Evolutionary conservation across 2,329 filamentous ascomycete genomes (phyloP), one percentile per base, ranked within the genome.

Genomic region (Pestalotiopsis sp.): DNA sequence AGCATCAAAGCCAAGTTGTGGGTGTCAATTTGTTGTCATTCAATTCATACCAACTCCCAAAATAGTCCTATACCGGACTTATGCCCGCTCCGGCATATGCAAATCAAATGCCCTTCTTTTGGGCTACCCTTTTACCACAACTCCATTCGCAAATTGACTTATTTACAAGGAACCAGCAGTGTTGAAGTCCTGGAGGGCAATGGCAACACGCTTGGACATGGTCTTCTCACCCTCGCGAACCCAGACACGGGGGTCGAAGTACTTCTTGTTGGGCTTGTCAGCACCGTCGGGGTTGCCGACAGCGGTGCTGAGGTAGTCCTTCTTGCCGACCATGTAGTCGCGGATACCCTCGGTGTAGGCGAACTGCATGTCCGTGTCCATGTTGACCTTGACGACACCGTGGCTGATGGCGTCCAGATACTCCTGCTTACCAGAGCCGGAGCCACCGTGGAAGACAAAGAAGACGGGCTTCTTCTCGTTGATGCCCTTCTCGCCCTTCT

Each of bases 191-290:
- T 91, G 85, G 71, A 99, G 90, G 69, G 92, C 95, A 80, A 91
- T 89, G 74, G 88, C 79, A 73, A 98, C 89, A 82, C 96, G 93
- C 76, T 86, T 84, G 78, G 86, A 88, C 96, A 98, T 99, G 78
- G 92, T 94, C 91, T 98, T 97, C 90, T 99, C 96, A 78, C 95
- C 96, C 86, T 94, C 92, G 70, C 94, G 92, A 71, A 97, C 93
- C 95, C 94, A 97, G 79, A 98, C 94, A 83, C 94, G 91, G 75
- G 94, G 94, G 84, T 93, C 80, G 74, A 92, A 94, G 85, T 86
- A 91, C 86, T 98, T 98, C 93, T 99, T 99, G 91, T 99, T 99
- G 79, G 96, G 95, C 92, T 98, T 98, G 85, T 97, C 93, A 22
- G 89, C 91, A 70, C 95, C 94, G 64, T 98, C 94, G 73, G 95